Evolutionary conservation across 768 basidiomycete species (phyloP).

Genomic region (Hemileccinum impolitum): DNA sequence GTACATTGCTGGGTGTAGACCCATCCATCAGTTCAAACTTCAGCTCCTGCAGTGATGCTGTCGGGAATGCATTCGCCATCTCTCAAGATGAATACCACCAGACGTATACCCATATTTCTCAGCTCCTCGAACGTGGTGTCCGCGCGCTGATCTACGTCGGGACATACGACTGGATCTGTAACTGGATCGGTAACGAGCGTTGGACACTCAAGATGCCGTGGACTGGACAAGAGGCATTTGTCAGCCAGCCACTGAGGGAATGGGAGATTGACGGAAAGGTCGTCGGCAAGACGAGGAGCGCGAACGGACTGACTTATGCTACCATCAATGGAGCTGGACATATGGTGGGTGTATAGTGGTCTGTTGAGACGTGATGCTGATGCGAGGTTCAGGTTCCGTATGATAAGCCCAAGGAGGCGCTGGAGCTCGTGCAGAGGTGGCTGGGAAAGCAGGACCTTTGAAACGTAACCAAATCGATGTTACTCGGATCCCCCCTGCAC

Average conservation of each 20-base stretch:
- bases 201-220: slow-evolving; percentile 77
- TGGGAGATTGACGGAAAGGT: slow-evolving; percentile 53
- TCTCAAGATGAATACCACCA: slow-evolving; percentile 39
- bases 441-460: slow-evolving; percentile 29
- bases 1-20: slow-evolving; percentile 61
- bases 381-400: slow-evolving; percentile 46
- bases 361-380: slow-evolving; percentile 3
- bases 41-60: slow-evolving; percentile 37
- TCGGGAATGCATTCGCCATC: slow-evolving; percentile 46
- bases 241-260: slow-evolving; percentile 44
- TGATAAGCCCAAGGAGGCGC: slow-evolving; percentile 56
- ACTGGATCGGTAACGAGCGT: slow-evolving; percentile 72
- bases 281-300: slow-evolving; percentile 55
- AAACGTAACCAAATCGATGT: not conserved
- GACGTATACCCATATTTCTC: slow-evolving; percentile 36
- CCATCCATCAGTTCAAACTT: slow-evolving; percentile 39
- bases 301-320: slow-evolving; percentile 62
- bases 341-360: slow-evolving; percentile 46
- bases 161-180: slow-evolving; percentile 77
- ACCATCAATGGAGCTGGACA: slow-evolving; percentile 71
- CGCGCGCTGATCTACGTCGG: slow-evolving; percentile 73
- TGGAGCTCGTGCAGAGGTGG: slow-evolving; percentile 51
- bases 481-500: too few relatives aligned
- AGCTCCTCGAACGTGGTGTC: slow-evolving; percentile 71
- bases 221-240: slow-evolving; percentile 58